Evolutionary conservation across 257 asterid genomes (phyloP).

Genomic region (Nicotiana tomentosiformis): DNA sequence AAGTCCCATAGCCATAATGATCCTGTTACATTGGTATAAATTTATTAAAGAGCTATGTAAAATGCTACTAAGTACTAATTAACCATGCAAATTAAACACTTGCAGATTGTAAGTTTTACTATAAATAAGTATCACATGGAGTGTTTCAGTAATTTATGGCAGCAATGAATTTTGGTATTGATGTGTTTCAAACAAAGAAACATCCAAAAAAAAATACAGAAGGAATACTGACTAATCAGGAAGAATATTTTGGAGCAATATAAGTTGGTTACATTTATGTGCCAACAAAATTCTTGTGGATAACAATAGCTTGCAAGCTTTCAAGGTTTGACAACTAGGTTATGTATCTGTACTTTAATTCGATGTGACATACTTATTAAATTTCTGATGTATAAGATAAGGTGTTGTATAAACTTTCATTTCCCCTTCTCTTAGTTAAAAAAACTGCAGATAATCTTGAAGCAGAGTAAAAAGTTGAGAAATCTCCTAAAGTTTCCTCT

Average conservation of each 20-base stretch:
- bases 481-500: no score
- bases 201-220: background rate
- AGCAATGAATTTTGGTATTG: background rate
- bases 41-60: background rate
- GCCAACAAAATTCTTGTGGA: background rate
- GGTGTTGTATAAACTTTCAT: no score
- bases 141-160: background rate
- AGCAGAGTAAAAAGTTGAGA: no score
- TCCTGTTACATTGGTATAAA: conserved; percentile 26
- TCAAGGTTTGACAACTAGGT: background rate
- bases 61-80: no score
- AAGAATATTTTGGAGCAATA: background rate
- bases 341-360: no score
- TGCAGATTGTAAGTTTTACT: background rate
- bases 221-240: background rate
- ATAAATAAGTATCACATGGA: background rate
- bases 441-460: no score
- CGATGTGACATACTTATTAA: no score
- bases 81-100: background rate
- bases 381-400: no score
- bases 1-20: conserved; percentile 49
- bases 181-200: no score
- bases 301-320: background rate
- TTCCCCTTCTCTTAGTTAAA: no score
- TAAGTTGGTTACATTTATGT: background rate